Evolutionary conservation across 2,329 filamentous ascomycete species (phyloP), one percentile per base, ranked within the genome.

Genomic region (Verticillium longisporum): DNA sequence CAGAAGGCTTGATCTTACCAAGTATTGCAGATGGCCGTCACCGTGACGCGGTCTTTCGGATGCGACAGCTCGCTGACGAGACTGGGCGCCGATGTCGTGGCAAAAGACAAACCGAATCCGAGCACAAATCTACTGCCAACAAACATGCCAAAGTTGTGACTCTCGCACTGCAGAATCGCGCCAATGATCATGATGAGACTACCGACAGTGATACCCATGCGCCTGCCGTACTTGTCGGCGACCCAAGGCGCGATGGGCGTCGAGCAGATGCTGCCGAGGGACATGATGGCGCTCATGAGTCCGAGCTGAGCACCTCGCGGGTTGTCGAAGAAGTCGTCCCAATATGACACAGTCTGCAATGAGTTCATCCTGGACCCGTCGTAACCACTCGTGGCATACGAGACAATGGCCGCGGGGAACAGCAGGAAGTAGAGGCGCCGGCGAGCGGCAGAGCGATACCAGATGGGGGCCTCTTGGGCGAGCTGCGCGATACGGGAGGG

Each of bases 21-120:
- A 4, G 70, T 79, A 60, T 84, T 84, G 72, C 82, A 84, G 5
- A 85, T 75, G 1, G 80, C 80, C 0, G 80, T 83, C 37, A 84
- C 67, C 3, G 79, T 77, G 0, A 80, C 74, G 54, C 82, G 77
- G 65, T 84, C 80, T 64, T 81, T 83, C 0, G 81, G 82, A 64
- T 83, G 78, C 0, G 76, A 78, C 9, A 84, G 69, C 60, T 84
- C 83, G 65, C 78, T 80, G 5, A 84, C 77, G 62, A 84, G 68
- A 4, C 77, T 74, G 1, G n/a, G 81, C 0, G 78, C 79, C 0
- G 78, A 77, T 32, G 82, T 79, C 53, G 81, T 83, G 38, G 76
- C 78, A 63, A 82, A 82, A 0, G 78, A 75, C 26, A 83, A 76
- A 3, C 83, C 83, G 34, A 83, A 80, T 1, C 83, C 83, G 7